Evolutionary conservation across 2,329 filamentous ascomycete species (phyloP).

Genomic region (Fusarium pseudograminearum): DNA sequence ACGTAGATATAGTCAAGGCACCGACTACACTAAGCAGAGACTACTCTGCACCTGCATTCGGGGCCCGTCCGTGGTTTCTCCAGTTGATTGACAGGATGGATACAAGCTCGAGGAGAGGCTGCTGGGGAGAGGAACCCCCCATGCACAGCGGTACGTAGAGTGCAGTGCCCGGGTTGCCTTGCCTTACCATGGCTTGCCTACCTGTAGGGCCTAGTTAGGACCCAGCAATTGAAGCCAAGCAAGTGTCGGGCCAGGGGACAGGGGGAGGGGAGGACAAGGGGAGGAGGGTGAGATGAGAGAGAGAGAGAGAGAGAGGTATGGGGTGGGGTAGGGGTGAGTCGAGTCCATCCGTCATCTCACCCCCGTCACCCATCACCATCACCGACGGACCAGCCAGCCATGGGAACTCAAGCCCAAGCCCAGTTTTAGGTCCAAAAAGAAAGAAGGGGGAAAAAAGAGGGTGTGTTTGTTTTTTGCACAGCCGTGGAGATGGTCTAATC

Average conservation of each 20-base stretch:
- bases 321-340: slow-evolving; percentile 9
- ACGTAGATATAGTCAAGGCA: slow-evolving; percentile 49
- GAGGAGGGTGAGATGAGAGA: not conserved
- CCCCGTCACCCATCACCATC: slow-evolving; percentile 31
- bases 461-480: slow-evolving; percentile 3
- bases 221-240: slow-evolving; percentile 27
- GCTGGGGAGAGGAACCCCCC: slow-evolving; percentile 19
- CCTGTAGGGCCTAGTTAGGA: slow-evolving; percentile 26
- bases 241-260: slow-evolving; percentile 22
- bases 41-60: slow-evolving; percentile 43
- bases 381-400: slow-evolving; percentile 23
- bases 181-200: slow-evolving; percentile 3
- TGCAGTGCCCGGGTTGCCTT: slow-evolving; percentile 3
- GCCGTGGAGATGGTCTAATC: slow-evolving; percentile 9
- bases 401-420: slow-evolving; percentile 28
- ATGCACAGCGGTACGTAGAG: slow-evolving; percentile 33
- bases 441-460: slow-evolving; percentile 17
- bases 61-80: slow-evolving; percentile 43
- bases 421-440: slow-evolving; percentile 30
- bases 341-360: not conserved
- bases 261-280: not conserved
- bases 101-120: slow-evolving; percentile 40
- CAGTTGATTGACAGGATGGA: slow-evolving; percentile 37
- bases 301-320: not conserved
- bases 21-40: slow-evolving; percentile 19